Conservation (phyloP, 768 basidiomycete species). For the Panaeolus papilionaceus region DNA sequence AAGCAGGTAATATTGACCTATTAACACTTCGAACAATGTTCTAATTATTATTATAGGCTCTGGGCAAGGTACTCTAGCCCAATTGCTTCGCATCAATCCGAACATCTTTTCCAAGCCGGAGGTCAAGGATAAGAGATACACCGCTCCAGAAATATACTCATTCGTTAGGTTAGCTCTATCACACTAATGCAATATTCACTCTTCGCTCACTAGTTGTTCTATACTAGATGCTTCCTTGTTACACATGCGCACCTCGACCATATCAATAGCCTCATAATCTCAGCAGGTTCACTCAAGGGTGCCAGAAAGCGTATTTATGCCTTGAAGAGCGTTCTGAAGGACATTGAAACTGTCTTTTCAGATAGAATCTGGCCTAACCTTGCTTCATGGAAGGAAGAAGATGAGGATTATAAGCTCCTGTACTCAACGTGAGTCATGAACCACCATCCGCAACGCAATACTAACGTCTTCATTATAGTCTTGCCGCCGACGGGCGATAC, state of each 20-base stretch:
- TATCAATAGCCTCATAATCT: conserved; percentile 79
- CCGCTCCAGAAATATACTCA: conserved; percentile 60
- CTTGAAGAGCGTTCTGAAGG: conserved; percentile 63
- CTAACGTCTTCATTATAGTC: conserved; percentile 37
- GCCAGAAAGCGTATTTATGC: conserved; percentile 69
- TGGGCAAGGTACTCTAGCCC: conserved; percentile 78
- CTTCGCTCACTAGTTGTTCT: conserved; percentile 18
- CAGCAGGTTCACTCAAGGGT: conserved; percentile 78
- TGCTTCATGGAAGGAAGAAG: conserved; percentile 72
- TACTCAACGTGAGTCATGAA: conserved; percentile 63
- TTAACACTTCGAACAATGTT: not conserved
- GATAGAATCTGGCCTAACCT: conserved; percentile 88
- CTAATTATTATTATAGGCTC: conserved; percentile 60
- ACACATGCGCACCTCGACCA: conserved; percentile 95
- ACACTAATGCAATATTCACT: conserved; percentile 4
- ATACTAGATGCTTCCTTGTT: conserved; percentile 76
- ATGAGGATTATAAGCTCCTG: conserved; percentile 63
- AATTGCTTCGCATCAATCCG: conserved; percentile 63
- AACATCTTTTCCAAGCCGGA: conserved; percentile 51
- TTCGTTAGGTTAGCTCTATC: conserved; percentile 47
- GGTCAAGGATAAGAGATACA: conserved; percentile 34
- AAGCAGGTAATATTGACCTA: conserved; percentile 70
- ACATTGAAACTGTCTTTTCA: conserved; percentile 75
- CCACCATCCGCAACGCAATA: not conserved
- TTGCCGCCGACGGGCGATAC: conserved; percentile 61